A percentile compares a stretch with the other conserved stretches of the same genome.
Conservation (phyloP, 2,329 filamentous ascomycete species). For the Trichothecium sympodiale region DNA sequence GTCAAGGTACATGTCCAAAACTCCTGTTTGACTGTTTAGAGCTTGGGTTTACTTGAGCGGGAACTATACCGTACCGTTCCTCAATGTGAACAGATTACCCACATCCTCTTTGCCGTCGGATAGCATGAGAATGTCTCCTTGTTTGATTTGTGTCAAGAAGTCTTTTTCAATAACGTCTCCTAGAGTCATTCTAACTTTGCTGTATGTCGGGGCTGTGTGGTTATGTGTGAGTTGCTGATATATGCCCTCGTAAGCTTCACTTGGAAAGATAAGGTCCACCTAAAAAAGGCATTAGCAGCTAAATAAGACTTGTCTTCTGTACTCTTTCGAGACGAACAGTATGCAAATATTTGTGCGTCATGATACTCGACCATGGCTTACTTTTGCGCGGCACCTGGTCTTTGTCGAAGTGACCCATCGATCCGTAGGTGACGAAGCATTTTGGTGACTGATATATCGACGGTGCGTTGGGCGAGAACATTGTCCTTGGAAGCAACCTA, state of each 20-base stretch:
- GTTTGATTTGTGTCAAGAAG: conserved; percentile 77
- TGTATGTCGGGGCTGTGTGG: conserved; percentile 38
- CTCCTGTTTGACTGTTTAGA: conserved; percentile 36
- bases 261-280: conserved; percentile 64
- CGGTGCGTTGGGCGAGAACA: conserved; percentile 33
- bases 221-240: conserved; percentile 35
- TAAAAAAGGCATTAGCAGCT: conserved; percentile 19
- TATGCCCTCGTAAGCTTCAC: conserved; percentile 45
- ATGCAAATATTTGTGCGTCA: conserved; percentile 55
- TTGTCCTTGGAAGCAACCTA: too few relatives aligned
- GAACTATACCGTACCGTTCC: too few relatives aligned
- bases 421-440: conserved; percentile 63
- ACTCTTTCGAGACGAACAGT: conserved; percentile 37
- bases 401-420: conserved; percentile 58
- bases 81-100: conserved; percentile 62
- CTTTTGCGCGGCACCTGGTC: conserved; percentile 60
- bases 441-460: conserved; percentile 48
- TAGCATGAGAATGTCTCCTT: conserved; percentile 69
- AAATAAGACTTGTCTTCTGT: too few relatives aligned
- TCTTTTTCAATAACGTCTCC: conserved; percentile 58
- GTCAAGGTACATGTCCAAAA: conserved; percentile 65
- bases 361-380: conserved; percentile 64
- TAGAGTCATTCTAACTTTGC: conserved; percentile 61
- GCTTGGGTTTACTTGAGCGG: too few relatives aligned
- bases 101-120: conserved; percentile 63